Evolutionary conservation across 23 red algal species (phyloP).

Genomic region (Cyanidium caldarium): DNA sequence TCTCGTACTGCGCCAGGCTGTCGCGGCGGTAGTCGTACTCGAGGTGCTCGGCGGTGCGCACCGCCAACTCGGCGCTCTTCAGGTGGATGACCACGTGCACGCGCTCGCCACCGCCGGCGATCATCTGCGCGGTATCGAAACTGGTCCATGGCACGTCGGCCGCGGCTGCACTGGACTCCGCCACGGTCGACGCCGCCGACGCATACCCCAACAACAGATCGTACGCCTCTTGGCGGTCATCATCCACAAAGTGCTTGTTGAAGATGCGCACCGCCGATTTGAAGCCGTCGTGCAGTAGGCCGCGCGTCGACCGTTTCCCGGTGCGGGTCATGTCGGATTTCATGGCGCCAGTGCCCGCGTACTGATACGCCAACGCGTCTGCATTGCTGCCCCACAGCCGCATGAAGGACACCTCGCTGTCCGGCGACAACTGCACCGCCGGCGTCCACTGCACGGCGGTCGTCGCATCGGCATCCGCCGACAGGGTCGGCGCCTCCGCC

Average conservation of each 20-base stretch:
- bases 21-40: not conserved
- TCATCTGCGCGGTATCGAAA: not conserved
- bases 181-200: not conserved
- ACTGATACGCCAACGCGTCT: constrained; percentile 78
- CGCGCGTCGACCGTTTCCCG: constrained; percentile 85
- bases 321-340: constrained; percentile 90
- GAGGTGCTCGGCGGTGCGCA: constrained; percentile 3
- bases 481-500: not conserved
- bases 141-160: not conserved
- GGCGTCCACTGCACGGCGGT: not conserved
- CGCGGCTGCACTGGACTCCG: not conserved
- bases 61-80: not conserved
- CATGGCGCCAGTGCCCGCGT: constrained; percentile 80
- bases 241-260: constrained; percentile 99
- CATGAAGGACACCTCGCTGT: constrained; percentile 61
- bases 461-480: not conserved
- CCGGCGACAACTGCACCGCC: constrained; percentile 13
- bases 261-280: constrained; percentile 94
- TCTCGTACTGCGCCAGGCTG: not conserved
- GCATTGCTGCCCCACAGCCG: constrained; percentile 91
- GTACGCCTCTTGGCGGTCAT: constrained; percentile 81
- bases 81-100: not conserved
- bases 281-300: constrained; percentile 73
- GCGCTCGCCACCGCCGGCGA: constrained; percentile 1
- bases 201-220: constrained; percentile 73